Conservation (phyloP, 176 grass and related monocot genomes). For the Oropetium thomaeum region DNA sequence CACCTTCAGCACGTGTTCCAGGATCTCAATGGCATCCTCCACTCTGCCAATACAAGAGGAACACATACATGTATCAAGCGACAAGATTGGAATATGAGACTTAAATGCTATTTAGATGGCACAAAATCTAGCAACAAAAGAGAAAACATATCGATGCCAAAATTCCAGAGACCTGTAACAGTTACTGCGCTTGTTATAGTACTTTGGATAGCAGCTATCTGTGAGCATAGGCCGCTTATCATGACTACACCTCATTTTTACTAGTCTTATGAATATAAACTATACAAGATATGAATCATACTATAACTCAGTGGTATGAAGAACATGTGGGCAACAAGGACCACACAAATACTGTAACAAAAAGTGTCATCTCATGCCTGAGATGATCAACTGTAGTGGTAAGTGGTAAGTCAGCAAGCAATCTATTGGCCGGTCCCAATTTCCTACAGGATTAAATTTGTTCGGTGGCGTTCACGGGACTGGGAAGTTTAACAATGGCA, state of each 20-base stretch:
- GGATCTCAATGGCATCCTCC: slow-evolving; percentile 89
- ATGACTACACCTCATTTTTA: not conserved
- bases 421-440: not conserved
- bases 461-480: too few species aligned
- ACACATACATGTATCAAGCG: not conserved
- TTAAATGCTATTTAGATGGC: not conserved
- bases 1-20: slow-evolving; percentile 90
- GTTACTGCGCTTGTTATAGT: too few species aligned
- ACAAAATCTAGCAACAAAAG: not conserved
- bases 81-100: not conserved
- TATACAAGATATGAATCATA: not conserved
- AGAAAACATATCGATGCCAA: too few species aligned
- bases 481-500: too few species aligned
- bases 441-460: too few species aligned
- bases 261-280: not conserved
- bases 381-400: not conserved
- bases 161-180: not conserved
- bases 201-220: not conserved
- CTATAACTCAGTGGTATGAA: slow-evolving; percentile 15
- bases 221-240: not conserved
- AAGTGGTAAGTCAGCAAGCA: not conserved
- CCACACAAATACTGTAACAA: slow-evolving; percentile 20
- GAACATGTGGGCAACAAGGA: slow-evolving; percentile 15
- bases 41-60: slow-evolving; percentile 44
- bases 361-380: not conserved